A percentile compares a stretch with the other conserved stretches of the same genome.
Evolutionary conservation across 139 green algal genomes (phyloP).

Genomic region (Coelastrella sp.): DNA sequence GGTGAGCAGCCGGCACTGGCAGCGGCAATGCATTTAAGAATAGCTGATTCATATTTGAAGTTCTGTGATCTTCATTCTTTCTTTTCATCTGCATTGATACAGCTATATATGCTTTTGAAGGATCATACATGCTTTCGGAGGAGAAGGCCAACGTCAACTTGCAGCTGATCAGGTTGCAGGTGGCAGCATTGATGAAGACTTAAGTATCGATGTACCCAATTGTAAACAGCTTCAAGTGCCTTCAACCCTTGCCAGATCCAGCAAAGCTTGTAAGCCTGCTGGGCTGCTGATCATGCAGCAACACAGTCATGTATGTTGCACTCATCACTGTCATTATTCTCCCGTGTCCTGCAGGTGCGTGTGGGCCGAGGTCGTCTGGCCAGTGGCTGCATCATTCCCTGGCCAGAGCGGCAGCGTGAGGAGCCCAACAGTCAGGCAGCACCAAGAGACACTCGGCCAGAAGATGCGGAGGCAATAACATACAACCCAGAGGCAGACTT

Average conservation of each 20-base stretch:
- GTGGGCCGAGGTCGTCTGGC: constrained; percentile 57
- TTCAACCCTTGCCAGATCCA: neutral
- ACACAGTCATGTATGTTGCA: neutral
- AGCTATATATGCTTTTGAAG: too few species aligned
- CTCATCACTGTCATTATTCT: neutral
- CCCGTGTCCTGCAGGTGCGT: neutral
- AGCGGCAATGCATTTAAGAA: neutral
- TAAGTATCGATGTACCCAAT: neutral
- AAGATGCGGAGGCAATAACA: constrained; percentile 9
- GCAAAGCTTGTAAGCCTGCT: neutral
- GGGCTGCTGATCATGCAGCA: neutral
- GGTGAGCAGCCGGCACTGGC: neutral
- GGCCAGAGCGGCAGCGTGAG: constrained; percentile 65
- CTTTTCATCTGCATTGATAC: too few species aligned
- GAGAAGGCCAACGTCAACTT: neutral
- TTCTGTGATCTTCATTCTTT: too few species aligned
- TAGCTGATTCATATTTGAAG: too few species aligned
- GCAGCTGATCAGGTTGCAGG: neutral
- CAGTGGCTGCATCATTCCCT: constrained; percentile 69
- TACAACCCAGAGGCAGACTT: constrained; percentile 26
- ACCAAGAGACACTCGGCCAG: constrained; percentile 14
- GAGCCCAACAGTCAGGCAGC: neutral
- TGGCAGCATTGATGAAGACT: neutral
- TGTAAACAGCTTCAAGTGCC: neutral
- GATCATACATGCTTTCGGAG: too few species aligned